phyloP scores from a whole-genome alignment of 2,329 filamentous ascomycete species.

The Alternaria solani region DNA sequence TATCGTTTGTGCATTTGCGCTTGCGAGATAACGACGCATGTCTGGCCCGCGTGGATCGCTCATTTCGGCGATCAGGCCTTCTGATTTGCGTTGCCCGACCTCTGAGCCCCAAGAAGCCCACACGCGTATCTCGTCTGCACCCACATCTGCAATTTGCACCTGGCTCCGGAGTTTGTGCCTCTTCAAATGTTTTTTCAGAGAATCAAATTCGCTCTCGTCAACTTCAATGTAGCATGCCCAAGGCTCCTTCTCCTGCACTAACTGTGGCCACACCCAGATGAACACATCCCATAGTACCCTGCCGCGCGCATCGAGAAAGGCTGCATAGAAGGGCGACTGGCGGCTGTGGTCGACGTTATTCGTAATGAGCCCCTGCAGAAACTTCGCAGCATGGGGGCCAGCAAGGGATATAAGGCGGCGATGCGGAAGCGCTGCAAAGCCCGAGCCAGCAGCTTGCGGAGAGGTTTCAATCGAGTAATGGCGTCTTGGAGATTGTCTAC shows the following conservation, averaged over 20 bases:
- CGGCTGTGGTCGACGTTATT: slow-evolving; percentile 67
- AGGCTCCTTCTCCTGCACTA: slow-evolving; percentile 42
- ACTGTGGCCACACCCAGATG: slow-evolving; percentile 66
- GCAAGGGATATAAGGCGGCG: slow-evolving; percentile 81
- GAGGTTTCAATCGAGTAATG: slow-evolving; percentile 1
- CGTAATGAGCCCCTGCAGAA: slow-evolving; percentile 88
- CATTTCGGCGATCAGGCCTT: slow-evolving; percentile 19
- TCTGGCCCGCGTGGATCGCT: slow-evolving; percentile 35
- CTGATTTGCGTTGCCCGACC: slow-evolving; percentile 12
- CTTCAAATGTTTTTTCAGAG: slow-evolving; percentile 75
- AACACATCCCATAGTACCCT: slow-evolving; percentile 90
- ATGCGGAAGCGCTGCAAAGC: slow-evolving; percentile 67
- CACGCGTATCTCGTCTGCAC: slow-evolving; percentile 71
- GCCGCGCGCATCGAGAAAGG: slow-evolving; percentile 83
- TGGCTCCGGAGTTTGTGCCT: slow-evolving; percentile 87
- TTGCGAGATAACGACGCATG: slow-evolving; percentile 15
- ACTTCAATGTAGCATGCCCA: slow-evolving; percentile 80
- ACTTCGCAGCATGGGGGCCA: slow-evolving; percentile 81
- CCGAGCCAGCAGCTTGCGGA: slow-evolving; percentile 43
- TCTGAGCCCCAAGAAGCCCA: slow-evolving; percentile 75
- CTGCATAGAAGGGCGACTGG: slow-evolving; percentile 67
- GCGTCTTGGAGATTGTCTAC: background rate
- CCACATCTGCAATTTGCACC: slow-evolving; percentile 68
- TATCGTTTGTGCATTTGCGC: slow-evolving; percentile 6
- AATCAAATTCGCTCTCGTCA: slow-evolving; percentile 70